A percentile compares a stretch with the other conserved stretches of the same genome.
Evolutionary conservation across 345 rosid genomes (phyloP).

Genomic region (Camelina neglecta): DNA sequence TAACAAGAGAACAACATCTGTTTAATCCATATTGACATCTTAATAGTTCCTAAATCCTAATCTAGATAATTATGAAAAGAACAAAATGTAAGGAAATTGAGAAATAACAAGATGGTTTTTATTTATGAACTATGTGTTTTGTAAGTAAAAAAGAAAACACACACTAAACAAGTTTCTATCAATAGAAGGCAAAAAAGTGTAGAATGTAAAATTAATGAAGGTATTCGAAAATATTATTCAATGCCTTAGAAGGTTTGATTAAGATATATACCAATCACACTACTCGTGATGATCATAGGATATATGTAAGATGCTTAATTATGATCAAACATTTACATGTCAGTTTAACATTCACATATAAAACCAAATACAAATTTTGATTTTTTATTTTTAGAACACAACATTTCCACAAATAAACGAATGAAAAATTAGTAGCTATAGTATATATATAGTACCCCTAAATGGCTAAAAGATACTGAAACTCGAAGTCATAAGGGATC

Average conservation of each 20-base stretch:
- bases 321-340: conserved; percentile 16
- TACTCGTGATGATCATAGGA: background rate
- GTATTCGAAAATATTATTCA: background rate
- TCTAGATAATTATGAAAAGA: background rate
- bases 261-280: background rate
- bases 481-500: conserved; percentile 82
- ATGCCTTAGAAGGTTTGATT: background rate
- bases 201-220: background rate
- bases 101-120: background rate
- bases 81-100: too few species aligned
- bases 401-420: conserved; percentile 7
- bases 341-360: conserved; percentile 10
- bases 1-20: too few species aligned
- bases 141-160: background rate
- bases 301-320: background rate
- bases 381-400: conserved; percentile 19
- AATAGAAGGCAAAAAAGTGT: too few species aligned
- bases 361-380: conserved; percentile 14
- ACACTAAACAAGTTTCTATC: too few species aligned
- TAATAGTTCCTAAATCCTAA: background rate
- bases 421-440: background rate
- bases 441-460: conserved; percentile 27
- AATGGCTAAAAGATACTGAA: conserved; percentile 80
- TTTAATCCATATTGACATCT: background rate
- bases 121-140: too few species aligned